These are phyloP conservation scores for Kodamaea anthophila DNA, from an alignment of 1,139 yeast species.

Conservation along the genomic window DNA sequence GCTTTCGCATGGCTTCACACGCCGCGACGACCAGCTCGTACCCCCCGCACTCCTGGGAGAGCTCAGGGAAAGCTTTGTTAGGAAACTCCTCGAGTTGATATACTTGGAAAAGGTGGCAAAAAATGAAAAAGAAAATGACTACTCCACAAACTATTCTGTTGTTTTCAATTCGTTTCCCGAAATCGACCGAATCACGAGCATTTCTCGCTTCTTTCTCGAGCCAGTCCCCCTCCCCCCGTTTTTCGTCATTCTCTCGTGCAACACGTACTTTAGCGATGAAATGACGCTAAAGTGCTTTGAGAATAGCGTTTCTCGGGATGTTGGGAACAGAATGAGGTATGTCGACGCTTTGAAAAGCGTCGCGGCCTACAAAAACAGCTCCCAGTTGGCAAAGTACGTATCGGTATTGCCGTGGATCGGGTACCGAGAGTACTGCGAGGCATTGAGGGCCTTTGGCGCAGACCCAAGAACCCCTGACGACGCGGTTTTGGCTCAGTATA, in stretches of 20 bases:
- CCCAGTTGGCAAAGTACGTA: constrained; percentile 39
- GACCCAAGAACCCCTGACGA: constrained; percentile 35
- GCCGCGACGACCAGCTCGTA: constrained; percentile 39
- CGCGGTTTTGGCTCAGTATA: constrained; percentile 42
- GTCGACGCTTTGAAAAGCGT: constrained; percentile 51
- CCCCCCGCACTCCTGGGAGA: constrained; percentile 49
- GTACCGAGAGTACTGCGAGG: constrained; percentile 48
- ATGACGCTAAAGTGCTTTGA: constrained; percentile 59
- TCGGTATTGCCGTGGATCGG: constrained; percentile 53
- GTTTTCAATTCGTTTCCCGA: constrained; percentile 34
- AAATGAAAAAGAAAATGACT: constrained; percentile 19
- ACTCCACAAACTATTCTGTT: constrained; percentile 32
- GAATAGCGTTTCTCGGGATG: constrained; percentile 47
- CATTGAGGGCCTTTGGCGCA: constrained; percentile 52
- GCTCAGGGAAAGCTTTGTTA: constrained; percentile 40
- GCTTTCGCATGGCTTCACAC: constrained; percentile 40
- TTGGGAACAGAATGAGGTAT: constrained; percentile 49
- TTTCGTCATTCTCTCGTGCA: constrained; percentile 51
- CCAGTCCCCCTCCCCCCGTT: constrained; percentile 8
- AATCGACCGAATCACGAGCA: constrained; percentile 35
- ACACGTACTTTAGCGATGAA: constrained; percentile 55
- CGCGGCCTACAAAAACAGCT: constrained; percentile 11
- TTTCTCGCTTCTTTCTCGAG: constrained; percentile 18
- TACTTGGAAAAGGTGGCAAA: constrained; percentile 32
- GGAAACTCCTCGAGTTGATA: constrained; percentile 45